Base-by-base conservation (phyloP, 2,329 filamentous ascomycete genomes). In the Phialemonium atrogriseum region DNA sequence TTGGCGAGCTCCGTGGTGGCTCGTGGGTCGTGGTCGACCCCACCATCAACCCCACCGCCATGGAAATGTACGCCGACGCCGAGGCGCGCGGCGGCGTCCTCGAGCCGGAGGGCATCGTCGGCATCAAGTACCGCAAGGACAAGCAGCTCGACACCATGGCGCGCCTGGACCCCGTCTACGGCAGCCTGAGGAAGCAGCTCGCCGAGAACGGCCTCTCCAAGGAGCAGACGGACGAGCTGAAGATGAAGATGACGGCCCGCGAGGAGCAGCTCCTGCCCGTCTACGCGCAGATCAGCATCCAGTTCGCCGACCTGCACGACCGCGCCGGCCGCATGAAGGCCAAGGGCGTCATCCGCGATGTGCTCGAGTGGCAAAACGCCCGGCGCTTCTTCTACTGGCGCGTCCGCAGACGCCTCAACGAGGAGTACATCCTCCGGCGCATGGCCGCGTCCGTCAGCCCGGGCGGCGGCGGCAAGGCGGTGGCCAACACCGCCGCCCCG, bases 321-420 rank as follows among this genome's bases (percentile, higher is more conserved):
- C 88, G 91, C 27, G 81, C 91, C 25, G 91, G 88, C 37, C 86
- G 91, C 62, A 98, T 98, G 91, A 77, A 94, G 68, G 91, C 91
- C 60, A 98, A 98, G 79, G 83, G 87, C 40, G 80, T 83, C 35
- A 94, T 98, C 50, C 86, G 91, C 41, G 75, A 84, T 48, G 66
- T 78, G 10, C 72, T 98, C 24, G 74, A 81, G 51, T 96, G 89
- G 91, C 70, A 76, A 56, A 83, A 94, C 48, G 80, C 89, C 8
- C 81, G 91, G 44, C 82, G 89, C 54, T 96, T 91, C 84, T 96
- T 98, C 73, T 98, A 96, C 82, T 98, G 93, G 91, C 89, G 91
- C 62, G 80, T 95, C 41, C 88, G 93, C 60, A 84, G 91, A 56
- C 79, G 91, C 64, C 73, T 98, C 55, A 96, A 93, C 62, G 91